Conservation (phyloP, 2,329 filamentous ascomycete species). For the Botryotinia narcissicola region DNA sequence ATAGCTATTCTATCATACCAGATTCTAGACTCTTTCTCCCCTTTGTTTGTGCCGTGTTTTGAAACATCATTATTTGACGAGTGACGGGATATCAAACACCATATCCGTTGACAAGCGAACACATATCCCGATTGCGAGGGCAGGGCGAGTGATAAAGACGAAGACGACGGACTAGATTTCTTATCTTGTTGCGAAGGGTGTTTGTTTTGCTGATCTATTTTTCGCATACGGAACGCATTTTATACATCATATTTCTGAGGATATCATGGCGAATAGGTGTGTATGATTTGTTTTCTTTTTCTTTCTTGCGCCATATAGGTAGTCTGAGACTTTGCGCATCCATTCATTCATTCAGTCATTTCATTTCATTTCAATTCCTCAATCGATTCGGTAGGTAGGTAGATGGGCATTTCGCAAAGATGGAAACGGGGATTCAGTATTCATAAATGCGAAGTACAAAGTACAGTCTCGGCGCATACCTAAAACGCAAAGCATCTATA, state of each 20-base stretch:
- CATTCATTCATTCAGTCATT: neutral
- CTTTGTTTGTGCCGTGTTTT: neutral
- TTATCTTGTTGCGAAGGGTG: neutral
- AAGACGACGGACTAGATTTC: neutral
- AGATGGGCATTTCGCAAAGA: neutral
- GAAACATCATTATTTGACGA: neutral
- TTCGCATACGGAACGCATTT: neutral
- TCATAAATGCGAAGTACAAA: neutral
- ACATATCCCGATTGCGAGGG: neutral
- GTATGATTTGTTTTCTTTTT: neutral
- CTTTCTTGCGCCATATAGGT: no score
- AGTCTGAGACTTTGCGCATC: neutral
- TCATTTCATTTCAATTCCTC: neutral
- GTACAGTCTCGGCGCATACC: neutral
- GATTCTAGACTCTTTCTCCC: neutral
- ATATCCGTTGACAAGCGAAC: conserved; percentile 12
- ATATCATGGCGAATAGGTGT: conserved; percentile 10
- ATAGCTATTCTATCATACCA: neutral
- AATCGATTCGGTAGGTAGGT: neutral
- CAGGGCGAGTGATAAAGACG: neutral
- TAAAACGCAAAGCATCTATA: neutral
- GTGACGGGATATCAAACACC: neutral
- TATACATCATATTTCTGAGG: neutral
- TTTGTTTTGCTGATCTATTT: neutral
- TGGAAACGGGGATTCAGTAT: neutral